Base-by-base conservation (phyloP, 306 rosid species). In the Sesbania bispinosa region DNA sequence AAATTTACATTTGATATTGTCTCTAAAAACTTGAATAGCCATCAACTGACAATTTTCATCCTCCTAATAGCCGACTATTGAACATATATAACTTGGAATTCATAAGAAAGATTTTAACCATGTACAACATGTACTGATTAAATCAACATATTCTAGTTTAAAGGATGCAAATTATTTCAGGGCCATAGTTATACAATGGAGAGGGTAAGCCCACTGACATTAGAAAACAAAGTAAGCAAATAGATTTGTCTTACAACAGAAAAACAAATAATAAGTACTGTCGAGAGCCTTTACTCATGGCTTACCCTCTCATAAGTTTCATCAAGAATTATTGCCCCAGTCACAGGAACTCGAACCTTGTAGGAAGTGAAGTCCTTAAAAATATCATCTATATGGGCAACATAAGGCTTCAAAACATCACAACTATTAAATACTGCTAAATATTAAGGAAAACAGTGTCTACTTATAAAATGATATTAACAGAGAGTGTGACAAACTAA, bases 331-430 rank as follows among this genome's bases (percentile, higher is more conserved):
- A 94, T 94, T 21, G 93, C 96, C 27, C 99, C 99, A 24, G 99
- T 94, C 42, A 94, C 99, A 21, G 99, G 99, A 59, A 94, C 99
- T 33, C 96, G 92, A 73, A 94, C 95, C 85, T 94, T 94, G 79
- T 91, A 94, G 59, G 99, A 94, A 67, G 95, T 91, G 80, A 94
- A 94, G 85, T 94, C 99, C 87, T 94, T 94, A 51, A 89, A 94
- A 80, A 91, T 94, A 77, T 91, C 96, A 63, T 94, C 99, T 46
- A 94, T 87, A 68, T 94, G 97, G 50, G 92, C 88, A 41, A 91
- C 99, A 80, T 94, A 94, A 15, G 99, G 99, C 84, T 80, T 94
- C 66, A 94, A 88, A 81, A 91, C 96, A 39, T 94, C 99, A 76
- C 99, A 94, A 59, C 88, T 86, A 74, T 87, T 94, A 77, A 94